These are phyloP conservation scores for Linderina pennispora DNA, from an alignment of 192 early-diverging fungal genomes.

Conservation along the genomic window DNA sequence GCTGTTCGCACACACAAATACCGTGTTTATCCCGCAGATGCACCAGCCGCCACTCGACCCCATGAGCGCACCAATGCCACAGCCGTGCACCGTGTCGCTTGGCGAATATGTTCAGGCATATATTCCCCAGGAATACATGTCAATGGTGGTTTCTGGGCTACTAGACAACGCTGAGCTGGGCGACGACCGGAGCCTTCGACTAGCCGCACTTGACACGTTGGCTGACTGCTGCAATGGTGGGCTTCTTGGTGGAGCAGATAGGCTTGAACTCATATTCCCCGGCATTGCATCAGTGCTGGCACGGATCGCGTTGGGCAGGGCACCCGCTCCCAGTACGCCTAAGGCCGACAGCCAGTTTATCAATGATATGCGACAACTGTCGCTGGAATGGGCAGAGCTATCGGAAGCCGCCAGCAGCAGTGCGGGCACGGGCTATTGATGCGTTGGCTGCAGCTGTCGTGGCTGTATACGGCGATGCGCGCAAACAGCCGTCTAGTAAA, in stretches of 20 bases:
- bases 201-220: conserved; percentile 16
- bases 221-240: background rate
- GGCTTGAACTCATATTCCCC: conserved; percentile 14
- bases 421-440: conserved; percentile 12
- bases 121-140: conserved; percentile 23
- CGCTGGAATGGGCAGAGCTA: background rate
- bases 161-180: conserved; percentile 28
- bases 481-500: too few species aligned
- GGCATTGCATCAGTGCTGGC: conserved; percentile 22
- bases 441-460: conserved; percentile 5
- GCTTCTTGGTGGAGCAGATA: background rate
- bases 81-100: conserved; percentile 1
- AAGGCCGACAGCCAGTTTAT: background rate
- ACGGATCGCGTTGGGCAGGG: conserved; percentile 20
- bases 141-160: conserved; percentile 21
- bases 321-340: conserved; percentile 2
- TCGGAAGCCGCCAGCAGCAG: conserved; percentile 7
- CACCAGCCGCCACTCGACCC: background rate
- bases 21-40: conserved; percentile 18
- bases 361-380: background rate
- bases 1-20: background rate
- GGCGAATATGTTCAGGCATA: conserved; percentile 3
- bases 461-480: background rate
- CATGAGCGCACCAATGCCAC: background rate
- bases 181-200: conserved; percentile 6